These are phyloP conservation scores for Hawksworthiomyces lignivorus DNA, from an alignment of 2,329 filamentous ascomycete genomes.

Conservation along the genomic window DNA sequence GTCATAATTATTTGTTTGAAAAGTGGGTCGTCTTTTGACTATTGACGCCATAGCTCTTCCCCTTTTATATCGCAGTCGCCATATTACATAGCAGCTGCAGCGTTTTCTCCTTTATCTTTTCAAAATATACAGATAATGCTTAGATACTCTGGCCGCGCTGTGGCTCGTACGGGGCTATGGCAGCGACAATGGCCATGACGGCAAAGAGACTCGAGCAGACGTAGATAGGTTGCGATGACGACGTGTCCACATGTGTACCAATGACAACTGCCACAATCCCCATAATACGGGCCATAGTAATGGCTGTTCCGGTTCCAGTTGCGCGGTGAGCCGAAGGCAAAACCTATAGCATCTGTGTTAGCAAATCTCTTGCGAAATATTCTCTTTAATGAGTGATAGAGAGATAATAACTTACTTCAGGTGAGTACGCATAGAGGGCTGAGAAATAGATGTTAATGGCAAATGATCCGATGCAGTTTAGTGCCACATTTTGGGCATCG, in stretches of 20 bases:
- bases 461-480: conserved; percentile 3
- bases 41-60: too few relatives aligned
- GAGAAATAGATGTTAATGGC: conserved; percentile 1
- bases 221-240: background rate
- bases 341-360: too few relatives aligned
- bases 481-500: conserved; percentile 1
- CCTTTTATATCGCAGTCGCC: too few relatives aligned
- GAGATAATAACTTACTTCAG: too few relatives aligned
- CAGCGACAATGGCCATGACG: conserved; percentile 2
- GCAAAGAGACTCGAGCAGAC: background rate
- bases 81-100: too few relatives aligned
- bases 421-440: conserved; percentile 3
- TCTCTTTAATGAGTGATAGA: too few relatives aligned
- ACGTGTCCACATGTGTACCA: conserved; percentile 1
- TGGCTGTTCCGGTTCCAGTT: background rate
- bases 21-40: too few relatives aligned
- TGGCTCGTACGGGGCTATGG: conserved; percentile 2
- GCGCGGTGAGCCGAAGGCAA: conserved; percentile 2
- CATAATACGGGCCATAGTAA: conserved; percentile 2
- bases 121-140: too few relatives aligned
- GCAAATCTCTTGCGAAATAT: too few relatives aligned
- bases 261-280: conserved; percentile 2
- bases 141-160: conserved; percentile 4
- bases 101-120: too few relatives aligned
- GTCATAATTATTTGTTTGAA: too few relatives aligned